Percentiles rank a stretch among this genome's conserved stretches.
phyloP scores from a whole-genome alignment of 208 protist species.

The Wallacemonas sp. region DNA sequence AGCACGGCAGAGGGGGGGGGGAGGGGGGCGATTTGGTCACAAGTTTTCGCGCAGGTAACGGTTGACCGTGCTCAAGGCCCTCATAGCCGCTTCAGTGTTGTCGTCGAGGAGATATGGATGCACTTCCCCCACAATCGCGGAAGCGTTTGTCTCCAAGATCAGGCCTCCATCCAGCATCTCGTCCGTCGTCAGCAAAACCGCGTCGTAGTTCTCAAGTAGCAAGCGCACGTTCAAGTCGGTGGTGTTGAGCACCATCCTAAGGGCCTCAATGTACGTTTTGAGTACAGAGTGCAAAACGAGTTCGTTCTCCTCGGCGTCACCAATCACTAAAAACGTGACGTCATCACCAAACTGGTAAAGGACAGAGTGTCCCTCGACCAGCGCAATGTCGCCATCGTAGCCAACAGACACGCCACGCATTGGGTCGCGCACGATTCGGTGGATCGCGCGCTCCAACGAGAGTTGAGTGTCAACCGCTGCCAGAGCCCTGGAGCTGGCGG shows the following conservation, averaged over 20 bases:
- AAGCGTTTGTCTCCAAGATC: constrained; percentile 79
- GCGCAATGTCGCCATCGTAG: constrained; percentile 63
- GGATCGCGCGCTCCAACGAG: constrained; percentile 57
- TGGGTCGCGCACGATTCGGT: constrained; percentile 25
- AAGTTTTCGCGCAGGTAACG: constrained; percentile 85
- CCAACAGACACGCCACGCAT: constrained; percentile 18
- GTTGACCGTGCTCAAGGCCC: constrained; percentile 80
- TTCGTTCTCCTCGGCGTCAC: constrained; percentile 83
- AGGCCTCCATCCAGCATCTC: constrained; percentile 92
- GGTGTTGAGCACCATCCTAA: constrained; percentile 61
- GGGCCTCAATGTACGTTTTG: constrained; percentile 58
- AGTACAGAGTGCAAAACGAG: constrained; percentile 75
- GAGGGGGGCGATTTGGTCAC: constrained; percentile 27
- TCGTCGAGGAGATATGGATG: constrained; percentile 59
- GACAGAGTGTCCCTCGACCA: constrained; percentile 76
- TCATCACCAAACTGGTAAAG: constrained; percentile 69
- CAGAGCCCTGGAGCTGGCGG: constrained; percentile 48
- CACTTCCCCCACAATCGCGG: constrained; percentile 55
- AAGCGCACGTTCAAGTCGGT: constrained; percentile 43
- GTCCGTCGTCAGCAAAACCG: constrained; percentile 86
- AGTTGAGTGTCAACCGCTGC: constrained; percentile 66
- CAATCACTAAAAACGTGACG: constrained; percentile 79
- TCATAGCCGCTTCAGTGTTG: constrained; percentile 60
- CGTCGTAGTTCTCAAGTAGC: constrained; percentile 87
- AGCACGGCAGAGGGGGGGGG: too few relatives aligned